Percentiles rank a stretch among this genome's conserved stretches.
These are phyloP conservation scores for Saturnispora saitoi DNA, from an alignment of 805 yeast species.

Conservation along the genomic window DNA sequence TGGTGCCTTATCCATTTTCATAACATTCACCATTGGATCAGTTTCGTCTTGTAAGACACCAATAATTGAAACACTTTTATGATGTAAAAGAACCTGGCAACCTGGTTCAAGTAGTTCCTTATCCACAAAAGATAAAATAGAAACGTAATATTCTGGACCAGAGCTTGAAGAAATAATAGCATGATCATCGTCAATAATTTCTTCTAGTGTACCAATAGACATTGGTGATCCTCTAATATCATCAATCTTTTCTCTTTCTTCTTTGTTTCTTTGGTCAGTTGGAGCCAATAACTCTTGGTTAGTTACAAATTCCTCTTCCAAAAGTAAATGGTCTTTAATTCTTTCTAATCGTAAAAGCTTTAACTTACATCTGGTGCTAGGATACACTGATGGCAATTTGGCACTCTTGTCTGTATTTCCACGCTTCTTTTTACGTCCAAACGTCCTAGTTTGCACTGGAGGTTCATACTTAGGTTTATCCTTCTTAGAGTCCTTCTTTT, in stretches of 20 bases:
- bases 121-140: slow-evolving; percentile 93
- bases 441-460: slow-evolving; percentile 81
- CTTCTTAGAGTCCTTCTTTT: slow-evolving; percentile 40
- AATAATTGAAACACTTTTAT: slow-evolving; percentile 91
- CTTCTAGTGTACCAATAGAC: slow-evolving; percentile 94
- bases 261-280: slow-evolving; percentile 92
- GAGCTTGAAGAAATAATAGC: slow-evolving; percentile 95
- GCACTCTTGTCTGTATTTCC: slow-evolving; percentile 71
- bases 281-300: slow-evolving; percentile 94
- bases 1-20: slow-evolving; percentile 97
- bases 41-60: slow-evolving; percentile 98
- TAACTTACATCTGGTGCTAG: slow-evolving; percentile 88
- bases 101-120: slow-evolving; percentile 95
- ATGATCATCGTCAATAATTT: slow-evolving; percentile 96
- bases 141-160: slow-evolving; percentile 95
- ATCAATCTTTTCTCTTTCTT: slow-evolving; percentile 90
- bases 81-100: slow-evolving; percentile 89
- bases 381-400: slow-evolving; percentile 72
- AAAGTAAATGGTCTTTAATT: slow-evolving; percentile 87
- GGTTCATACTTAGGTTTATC: slow-evolving; percentile 98
- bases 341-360: slow-evolving; percentile 88
- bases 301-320: slow-evolving; percentile 93
- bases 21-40: slow-evolving; percentile 94
- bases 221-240: slow-evolving; percentile 94
- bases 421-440: slow-evolving; percentile 87